Evolutionary conservation across 2,329 filamentous ascomycete genomes (phyloP).

Genomic region (Botrytis hyacinthi): DNA sequence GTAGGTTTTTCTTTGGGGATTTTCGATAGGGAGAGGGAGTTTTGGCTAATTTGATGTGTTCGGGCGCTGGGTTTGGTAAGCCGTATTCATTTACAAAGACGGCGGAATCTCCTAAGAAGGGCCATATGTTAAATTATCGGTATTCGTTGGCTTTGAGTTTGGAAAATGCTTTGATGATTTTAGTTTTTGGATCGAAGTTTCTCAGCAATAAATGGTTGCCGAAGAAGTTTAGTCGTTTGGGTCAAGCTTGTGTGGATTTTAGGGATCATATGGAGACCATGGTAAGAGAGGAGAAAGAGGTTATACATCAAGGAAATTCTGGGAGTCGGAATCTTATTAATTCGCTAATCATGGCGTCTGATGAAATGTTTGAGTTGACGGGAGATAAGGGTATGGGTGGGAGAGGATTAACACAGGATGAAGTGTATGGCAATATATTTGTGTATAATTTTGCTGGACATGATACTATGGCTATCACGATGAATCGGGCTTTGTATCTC

Average conservation of each 20-base stretch:
- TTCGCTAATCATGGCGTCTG: not conserved
- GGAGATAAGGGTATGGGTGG: not conserved
- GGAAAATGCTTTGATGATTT: not conserved
- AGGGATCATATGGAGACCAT: not conserved
- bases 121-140: not conserved
- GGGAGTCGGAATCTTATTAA: not conserved
- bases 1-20: not conserved
- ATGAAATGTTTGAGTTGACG: not conserved
- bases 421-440: slow-evolving; percentile 40
- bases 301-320: not conserved
- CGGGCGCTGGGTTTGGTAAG: not conserved
- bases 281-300: not conserved
- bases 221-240: not conserved
- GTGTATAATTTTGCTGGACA: slow-evolving; percentile 38
- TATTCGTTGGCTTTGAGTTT: not conserved
- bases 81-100: not conserved
- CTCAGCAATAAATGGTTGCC: not conserved
- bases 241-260: not conserved
- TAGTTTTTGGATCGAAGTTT: not conserved
- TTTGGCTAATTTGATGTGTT: not conserved
- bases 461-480: slow-evolving; percentile 37
- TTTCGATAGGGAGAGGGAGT: not conserved
- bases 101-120: not conserved
- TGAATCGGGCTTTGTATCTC: slow-evolving; percentile 33
- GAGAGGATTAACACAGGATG: slow-evolving; percentile 37